Base-by-base conservation (phyloP, 495 filamentous ascomycete species). In the Penicillium manginii region DNA sequence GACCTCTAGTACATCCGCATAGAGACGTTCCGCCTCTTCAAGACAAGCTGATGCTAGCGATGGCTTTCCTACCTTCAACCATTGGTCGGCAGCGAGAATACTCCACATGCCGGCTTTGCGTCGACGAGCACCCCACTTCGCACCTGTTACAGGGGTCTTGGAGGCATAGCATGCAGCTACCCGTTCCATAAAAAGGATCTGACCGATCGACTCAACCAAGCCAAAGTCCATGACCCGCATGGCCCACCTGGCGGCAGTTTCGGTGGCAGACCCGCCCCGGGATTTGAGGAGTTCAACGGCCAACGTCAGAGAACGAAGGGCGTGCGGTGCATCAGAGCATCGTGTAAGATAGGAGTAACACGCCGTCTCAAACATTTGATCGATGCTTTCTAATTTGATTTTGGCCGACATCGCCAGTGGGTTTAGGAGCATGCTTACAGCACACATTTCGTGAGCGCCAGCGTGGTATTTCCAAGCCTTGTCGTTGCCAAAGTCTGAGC, bases 401-500 rank as follows among this genome's bases (percentile, higher is more conserved):
- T 89, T 96, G 18, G 86, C 84, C 2, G 85, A 85, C 57, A 90
- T 80, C 22, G 83, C 81, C 52, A 88, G 83, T 19, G 88, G 86
- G 63, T 86, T 86, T 22, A 98, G 75, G 33, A 98, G 83, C 33
- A 88, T 84, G 59, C 87, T 89, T 3, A 97, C 80, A 12, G 91
- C 94, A 4, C 87, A 84, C 92, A 98, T 97, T 75, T 98, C 94
- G 70, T 92, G 88, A 14, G 90, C 88, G 1, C 89, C 92, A 0
- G 96, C 94, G 68, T 97, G 91, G 62, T 97, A 92, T 63, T 82
- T 89, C 94, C 96, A 98, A 1, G 94, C 94, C 72, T 97, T 97
- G 70, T 98, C 93, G 67, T 93, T 93, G 56, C 84, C 86, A 66
- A 91, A 98, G 66, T 98, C 94, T 8, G 86, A 81, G 32, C 91